Evolutionary conservation across 257 asterid genomes (phyloP).

Genomic region (Solanum medicagineum): DNA sequence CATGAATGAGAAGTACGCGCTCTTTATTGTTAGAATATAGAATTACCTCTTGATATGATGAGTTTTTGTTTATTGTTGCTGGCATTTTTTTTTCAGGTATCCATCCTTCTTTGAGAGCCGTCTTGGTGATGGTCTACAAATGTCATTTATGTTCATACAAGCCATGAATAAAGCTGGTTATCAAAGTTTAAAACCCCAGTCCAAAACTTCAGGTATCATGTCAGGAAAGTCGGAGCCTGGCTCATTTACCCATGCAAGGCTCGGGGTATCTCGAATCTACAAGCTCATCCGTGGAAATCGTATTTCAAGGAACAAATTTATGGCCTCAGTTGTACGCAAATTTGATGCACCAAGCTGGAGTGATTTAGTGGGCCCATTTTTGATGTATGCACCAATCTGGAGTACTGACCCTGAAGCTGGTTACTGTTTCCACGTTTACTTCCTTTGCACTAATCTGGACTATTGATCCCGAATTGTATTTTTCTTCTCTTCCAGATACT

Average conservation of each 20-base stretch:
- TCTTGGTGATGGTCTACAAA: constrained; percentile 94
- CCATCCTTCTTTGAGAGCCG: constrained; percentile 97
- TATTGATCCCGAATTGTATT: constrained; percentile 9
- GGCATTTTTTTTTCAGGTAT: constrained; percentile 42
- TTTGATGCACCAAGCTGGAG: constrained; percentile 71
- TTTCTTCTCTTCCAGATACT: constrained; percentile 50
- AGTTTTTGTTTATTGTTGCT: background rate
- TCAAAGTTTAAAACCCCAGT: constrained; percentile 26
- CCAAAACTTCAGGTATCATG: constrained; percentile 31
- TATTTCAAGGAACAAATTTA: constrained; percentile 78
- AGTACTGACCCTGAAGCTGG: background rate
- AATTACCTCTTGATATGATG: background rate
- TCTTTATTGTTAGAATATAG: background rate
- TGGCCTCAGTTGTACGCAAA: constrained; percentile 85
- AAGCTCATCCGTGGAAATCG: constrained; percentile 95
- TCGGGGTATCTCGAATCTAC: constrained; percentile 92
- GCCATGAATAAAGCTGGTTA: constrained; percentile 43
- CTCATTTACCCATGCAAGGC: constrained; percentile 48
- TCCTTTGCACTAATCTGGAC: background rate
- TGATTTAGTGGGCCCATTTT: constrained; percentile 51
- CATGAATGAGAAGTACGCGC: constrained; percentile 87
- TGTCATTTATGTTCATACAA: constrained; percentile 79
- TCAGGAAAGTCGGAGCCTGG: constrained; percentile 52
- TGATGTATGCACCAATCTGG: constrained; percentile 40
- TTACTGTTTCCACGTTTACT: background rate